A percentile compares a stretch with the other conserved stretches of the same genome.
These are phyloP conservation scores for Candida khao-thaluensis DNA, from an alignment of 805 yeast genomes.

Conservation along the genomic window DNA sequence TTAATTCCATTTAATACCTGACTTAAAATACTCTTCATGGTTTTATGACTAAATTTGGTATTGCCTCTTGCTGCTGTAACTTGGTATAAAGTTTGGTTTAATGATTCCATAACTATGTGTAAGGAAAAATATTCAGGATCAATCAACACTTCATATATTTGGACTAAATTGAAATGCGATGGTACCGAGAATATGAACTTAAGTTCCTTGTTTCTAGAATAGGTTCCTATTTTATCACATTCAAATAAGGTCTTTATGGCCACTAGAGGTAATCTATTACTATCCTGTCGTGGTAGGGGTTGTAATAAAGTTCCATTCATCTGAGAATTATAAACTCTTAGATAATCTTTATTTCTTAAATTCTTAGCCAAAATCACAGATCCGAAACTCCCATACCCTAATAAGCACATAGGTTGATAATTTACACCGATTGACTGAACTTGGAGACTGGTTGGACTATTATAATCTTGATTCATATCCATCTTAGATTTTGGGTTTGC, in stretches of 20 bases:
- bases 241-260: constrained; percentile 82
- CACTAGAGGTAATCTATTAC: constrained; percentile 31
- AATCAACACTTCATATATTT: constrained; percentile 74
- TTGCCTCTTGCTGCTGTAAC: constrained; percentile 63
- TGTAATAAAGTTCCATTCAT: constrained; percentile 52
- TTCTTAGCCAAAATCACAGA: constrained; percentile 63
- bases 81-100: constrained; percentile 81
- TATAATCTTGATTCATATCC: background rate
- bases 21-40: constrained; percentile 63
- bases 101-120: constrained; percentile 84
- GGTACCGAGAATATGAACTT: constrained; percentile 65
- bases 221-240: constrained; percentile 34
- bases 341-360: constrained; percentile 20
- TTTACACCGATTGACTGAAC: constrained; percentile 6
- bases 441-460: background rate
- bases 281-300: constrained; percentile 21
- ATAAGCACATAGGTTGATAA: constrained; percentile 50
- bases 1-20: constrained; percentile 76
- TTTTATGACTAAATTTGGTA: constrained; percentile 52
- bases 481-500: background rate
- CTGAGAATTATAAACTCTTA: constrained; percentile 12
- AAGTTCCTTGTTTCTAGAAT: constrained; percentile 56
- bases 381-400: constrained; percentile 81
- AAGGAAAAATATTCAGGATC: constrained; percentile 59
- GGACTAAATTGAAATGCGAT: constrained; percentile 69